A percentile compares a stretch with the other conserved stretches of the same genome.
These are phyloP conservation scores for Solanum corneliomulleri DNA, from an alignment of 257 asterid genomes.

Conservation along the genomic window DNA sequence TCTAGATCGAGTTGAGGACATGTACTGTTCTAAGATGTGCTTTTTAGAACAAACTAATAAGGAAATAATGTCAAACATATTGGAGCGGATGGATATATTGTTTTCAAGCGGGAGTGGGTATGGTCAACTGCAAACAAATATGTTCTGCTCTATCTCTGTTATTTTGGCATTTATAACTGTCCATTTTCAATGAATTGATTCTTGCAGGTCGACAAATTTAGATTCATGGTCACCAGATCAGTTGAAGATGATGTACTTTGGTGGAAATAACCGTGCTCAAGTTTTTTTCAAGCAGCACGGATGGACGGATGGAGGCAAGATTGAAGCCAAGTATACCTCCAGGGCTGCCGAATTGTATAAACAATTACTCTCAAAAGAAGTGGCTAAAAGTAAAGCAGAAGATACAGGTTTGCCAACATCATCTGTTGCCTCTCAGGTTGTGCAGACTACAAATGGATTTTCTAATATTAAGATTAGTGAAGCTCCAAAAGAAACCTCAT, in stretches of 20 bases:
- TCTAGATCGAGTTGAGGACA: not conserved
- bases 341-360: conserved; percentile 94
- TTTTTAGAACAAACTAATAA: not conserved
- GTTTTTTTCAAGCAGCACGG: conserved; percentile 97
- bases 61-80: not conserved
- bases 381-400: conserved; percentile 72
- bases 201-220: conserved; percentile 74
- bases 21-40: not conserved
- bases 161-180: not conserved
- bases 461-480: conserved; percentile 37
- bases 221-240: conserved; percentile 97
- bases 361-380: conserved; percentile 86
- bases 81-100: not conserved
- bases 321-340: conserved; percentile 90
- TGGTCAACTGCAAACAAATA: not conserved
- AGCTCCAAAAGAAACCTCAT: conserved; percentile 35
- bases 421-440: conserved; percentile 59
- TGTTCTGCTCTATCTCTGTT: not conserved
- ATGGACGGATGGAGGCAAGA: conserved; percentile 94
- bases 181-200: not conserved
- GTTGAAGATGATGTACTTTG: conserved; percentile 84
- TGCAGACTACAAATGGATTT: conserved; percentile 52
- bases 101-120: not conserved
- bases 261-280: conserved; percentile 97
- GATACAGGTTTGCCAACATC: conserved; percentile 66